Conservation (phyloP, 108 stramenopile species). For the Discostella pseudostelligera region DNA sequence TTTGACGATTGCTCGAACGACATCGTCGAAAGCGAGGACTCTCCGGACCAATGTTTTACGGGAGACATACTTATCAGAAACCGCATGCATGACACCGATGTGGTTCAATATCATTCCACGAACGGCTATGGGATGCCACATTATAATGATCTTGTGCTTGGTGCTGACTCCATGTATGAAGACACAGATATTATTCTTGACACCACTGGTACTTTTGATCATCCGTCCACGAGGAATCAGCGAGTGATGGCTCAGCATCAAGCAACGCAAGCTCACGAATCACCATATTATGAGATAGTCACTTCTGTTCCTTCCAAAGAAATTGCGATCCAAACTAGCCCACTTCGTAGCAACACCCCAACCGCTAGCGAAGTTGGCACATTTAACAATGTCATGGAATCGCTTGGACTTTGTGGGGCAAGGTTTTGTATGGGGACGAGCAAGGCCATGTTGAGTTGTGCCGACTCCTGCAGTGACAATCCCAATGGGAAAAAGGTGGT, state of each 20-base stretch:
- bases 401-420: slow-evolving; percentile 24
- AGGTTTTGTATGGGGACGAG: slow-evolving; percentile 25
- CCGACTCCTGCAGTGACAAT: slow-evolving; percentile 24
- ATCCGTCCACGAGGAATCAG: no score
- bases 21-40: not conserved
- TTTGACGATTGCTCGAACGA: no score
- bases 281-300: not conserved
- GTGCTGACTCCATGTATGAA: slow-evolving; percentile 5
- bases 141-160: not conserved
- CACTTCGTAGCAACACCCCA: not conserved
- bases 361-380: slow-evolving; percentile 6
- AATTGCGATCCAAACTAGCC: slow-evolving; percentile 8
- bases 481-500: not conserved
- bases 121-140: not conserved
- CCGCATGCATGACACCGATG: not conserved
- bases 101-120: not conserved
- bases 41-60: no score
- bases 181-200: not conserved
- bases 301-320: slow-evolving; percentile 3
- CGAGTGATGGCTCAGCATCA: no score
- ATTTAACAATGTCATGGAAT: slow-evolving; percentile 22
- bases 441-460: slow-evolving; percentile 24
- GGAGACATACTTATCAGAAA: not conserved
- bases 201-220: no score
- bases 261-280: no score